Evolutionary conservation across 139 green algal species (phyloP).

Genomic region (Coccomyxa sp.): DNA sequence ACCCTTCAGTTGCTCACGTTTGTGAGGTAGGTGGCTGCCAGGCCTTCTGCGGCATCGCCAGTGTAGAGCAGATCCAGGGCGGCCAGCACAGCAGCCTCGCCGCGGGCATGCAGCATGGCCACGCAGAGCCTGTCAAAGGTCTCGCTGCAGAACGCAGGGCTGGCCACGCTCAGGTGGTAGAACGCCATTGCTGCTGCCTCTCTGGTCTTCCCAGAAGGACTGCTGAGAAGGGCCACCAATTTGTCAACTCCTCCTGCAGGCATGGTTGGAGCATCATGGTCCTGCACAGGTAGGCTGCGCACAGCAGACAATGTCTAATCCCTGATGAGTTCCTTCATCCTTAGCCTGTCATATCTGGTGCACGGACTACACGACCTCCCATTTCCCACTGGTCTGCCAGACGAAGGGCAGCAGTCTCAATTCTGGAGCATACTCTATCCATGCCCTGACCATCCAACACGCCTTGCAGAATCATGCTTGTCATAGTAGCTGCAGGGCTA

Average conservation of each 20-base stretch:
- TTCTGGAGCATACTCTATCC: no score
- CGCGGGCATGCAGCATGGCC: neutral
- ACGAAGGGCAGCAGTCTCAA: no score
- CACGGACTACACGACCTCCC: no score
- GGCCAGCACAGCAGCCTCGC: neutral
- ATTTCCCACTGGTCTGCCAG: no score
- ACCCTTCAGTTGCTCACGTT: no score
- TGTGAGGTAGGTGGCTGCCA: neutral
- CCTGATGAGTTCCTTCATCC: no score
- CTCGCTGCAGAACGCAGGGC: neutral
- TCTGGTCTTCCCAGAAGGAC: neutral
- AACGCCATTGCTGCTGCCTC: neutral
- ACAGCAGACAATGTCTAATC: no score
- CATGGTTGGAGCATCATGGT: no score
- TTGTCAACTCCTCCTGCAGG: neutral
- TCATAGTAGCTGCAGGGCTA: no score
- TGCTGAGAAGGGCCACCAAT: neutral
- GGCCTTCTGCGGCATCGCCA: neutral
- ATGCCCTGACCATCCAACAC: no score
- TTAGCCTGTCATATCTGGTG: no score
- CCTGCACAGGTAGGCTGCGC: neutral
- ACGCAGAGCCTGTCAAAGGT: neutral
- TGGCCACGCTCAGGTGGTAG: neutral
- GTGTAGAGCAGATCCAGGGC: neutral
- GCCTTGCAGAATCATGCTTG: no score